Evolutionary conservation across 148 eudicot genomes (phyloP).

Genomic region (Chenopodium suecicum): DNA sequence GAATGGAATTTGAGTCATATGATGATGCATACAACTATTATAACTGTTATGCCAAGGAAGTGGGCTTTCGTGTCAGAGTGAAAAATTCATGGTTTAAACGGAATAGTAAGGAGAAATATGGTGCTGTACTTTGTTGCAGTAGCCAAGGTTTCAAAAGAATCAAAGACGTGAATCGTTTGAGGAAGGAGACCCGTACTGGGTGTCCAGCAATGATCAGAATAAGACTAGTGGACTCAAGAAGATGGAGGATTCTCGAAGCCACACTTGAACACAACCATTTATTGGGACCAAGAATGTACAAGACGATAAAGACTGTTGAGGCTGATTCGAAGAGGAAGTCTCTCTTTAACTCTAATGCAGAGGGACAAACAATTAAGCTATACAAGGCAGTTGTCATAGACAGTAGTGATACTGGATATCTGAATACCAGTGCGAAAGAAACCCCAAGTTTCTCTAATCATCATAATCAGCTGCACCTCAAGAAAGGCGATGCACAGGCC

Average conservation of each 20-base stretch:
- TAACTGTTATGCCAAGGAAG: conserved; percentile 70
- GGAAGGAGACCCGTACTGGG: conserved; percentile 84
- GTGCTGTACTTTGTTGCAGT: conserved; percentile 92
- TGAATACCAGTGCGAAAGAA: conserved; percentile 37
- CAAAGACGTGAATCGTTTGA: conserved; percentile 61
- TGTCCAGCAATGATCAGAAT: conserved; percentile 74
- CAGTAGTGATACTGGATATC: conserved; percentile 35
- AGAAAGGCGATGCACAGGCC: conserved; percentile 67
- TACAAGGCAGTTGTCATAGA: conserved; percentile 68
- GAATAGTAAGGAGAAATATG: conserved; percentile 76
- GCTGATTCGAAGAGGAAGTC: conserved; percentile 41
- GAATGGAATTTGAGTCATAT: conserved; percentile 88
- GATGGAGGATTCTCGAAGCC: conserved; percentile 75
- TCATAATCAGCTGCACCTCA: conserved; percentile 48
- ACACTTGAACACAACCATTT: conserved; percentile 65
- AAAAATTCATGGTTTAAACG: conserved; percentile 89
- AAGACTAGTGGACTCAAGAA: conserved; percentile 60
- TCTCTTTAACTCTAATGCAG: conserved; percentile 34
- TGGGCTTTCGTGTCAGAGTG: conserved; percentile 75
- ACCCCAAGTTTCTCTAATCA: conserved; percentile 33
- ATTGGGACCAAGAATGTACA: conserved; percentile 45
- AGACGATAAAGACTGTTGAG: conserved; percentile 45
- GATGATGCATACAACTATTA: conserved; percentile 88
- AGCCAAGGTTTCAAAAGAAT: conserved; percentile 80
- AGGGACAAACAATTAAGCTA: conserved; percentile 51